Percentiles rank a stretch among this genome's conserved stretches.
These are phyloP conservation scores for Globisporangium solare DNA, from an alignment of 352 stramenopile genomes.

Conservation along the genomic window DNA sequence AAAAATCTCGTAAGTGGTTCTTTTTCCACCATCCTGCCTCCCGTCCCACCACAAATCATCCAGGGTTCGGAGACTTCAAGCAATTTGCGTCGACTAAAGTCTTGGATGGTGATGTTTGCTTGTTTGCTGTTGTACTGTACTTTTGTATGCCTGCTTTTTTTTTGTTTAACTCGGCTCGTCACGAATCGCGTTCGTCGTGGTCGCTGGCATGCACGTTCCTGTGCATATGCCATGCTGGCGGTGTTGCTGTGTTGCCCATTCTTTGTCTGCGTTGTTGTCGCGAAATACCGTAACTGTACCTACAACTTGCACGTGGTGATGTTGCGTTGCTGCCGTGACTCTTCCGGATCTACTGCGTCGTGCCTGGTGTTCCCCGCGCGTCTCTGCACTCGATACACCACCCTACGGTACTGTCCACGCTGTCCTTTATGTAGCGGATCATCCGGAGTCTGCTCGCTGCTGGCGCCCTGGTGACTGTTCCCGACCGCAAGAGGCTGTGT, in stretches of 20 bases:
- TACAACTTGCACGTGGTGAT: no score
- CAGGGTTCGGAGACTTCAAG: not conserved
- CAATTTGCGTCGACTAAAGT: not conserved
- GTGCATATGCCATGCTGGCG: not conserved
- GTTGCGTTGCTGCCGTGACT: not conserved
- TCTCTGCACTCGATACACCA: not conserved
- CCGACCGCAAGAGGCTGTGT: conserved; percentile 30
- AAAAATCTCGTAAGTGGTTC: conserved; percentile 21
- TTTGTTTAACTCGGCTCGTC: conserved; percentile 7
- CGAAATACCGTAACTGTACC: not conserved
- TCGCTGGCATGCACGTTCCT: not conserved
- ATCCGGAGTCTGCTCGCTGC: conserved; percentile 23
- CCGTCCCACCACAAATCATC: not conserved
- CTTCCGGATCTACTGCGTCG: not conserved
- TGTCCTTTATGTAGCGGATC: conserved; percentile 14
- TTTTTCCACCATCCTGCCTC: no score
- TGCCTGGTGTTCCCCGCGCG: not conserved
- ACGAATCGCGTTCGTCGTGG: not conserved
- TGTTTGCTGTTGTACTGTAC: not conserved
- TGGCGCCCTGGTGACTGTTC: conserved; percentile 19
- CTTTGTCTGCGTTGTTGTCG: not conserved
- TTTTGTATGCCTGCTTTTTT: not conserved
- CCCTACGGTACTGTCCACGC: no score
- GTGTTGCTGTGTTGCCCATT: not conserved
- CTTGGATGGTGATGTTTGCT: not conserved